Evolutionary conservation across 2,329 filamentous ascomycete genomes (phyloP), one percentile per base, ranked within the genome.

Genomic region (Escovopsis weberi): DNA sequence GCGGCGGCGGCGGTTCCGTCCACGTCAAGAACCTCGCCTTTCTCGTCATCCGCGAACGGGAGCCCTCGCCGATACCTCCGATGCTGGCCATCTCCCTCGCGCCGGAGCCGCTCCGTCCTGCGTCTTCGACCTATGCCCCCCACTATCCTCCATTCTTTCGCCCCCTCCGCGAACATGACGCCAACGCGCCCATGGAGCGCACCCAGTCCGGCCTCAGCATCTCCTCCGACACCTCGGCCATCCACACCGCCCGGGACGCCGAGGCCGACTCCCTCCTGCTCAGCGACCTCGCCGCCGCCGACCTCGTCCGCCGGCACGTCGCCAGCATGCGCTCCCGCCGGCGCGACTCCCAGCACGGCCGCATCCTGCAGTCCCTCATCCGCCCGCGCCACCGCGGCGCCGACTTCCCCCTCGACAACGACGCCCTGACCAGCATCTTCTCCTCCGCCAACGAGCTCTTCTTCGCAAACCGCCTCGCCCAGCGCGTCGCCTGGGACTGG

Each of bases 401-500:
- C 18, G 65, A 69, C 34, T 73, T 75, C 40, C 60, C 64, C 1
- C 66, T 80, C 30, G 75, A 79, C 58, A 68, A 78, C 50, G 62
- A 67, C 12, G 72, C 73, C 4, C 63, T 80, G 2, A 63, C 67
- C 39, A 69, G 67, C 53, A 76, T 80, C 48, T 74, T 80, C 53
- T 70, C 67, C 10, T 69, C 75, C 8, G 70, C 71, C 37, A 78
- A 81, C 57, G 70, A 74, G 42, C 65, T 80, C 37, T 80, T 81
- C 60, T 81, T 81, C 57, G 61, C 64, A 42, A 70, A 72, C 26
- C 65, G 63, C 6, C 64, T 81, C 11, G 63, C 65, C 28, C 66
- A 69, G n/a, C 68, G 76, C 26, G 76, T 80, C 5, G 62, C 63
- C 26, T 80, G 76, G 74, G 72, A 74, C 50, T 80, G 76, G 76